Evolutionary conservation across 345 rosid species (phyloP), one percentile per base, ranked within the genome.

Genomic region (Hibiscus syriacus): DNA sequence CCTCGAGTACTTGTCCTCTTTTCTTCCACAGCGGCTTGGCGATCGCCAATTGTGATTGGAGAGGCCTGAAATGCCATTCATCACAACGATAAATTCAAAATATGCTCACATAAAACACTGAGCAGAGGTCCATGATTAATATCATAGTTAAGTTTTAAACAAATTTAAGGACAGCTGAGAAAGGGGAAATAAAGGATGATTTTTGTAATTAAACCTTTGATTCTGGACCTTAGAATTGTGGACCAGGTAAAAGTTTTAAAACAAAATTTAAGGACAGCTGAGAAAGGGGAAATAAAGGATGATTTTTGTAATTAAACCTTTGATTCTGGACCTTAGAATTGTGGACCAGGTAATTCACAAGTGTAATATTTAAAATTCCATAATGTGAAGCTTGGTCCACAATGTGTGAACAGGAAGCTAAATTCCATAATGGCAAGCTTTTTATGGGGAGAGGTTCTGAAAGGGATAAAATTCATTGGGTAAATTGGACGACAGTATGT

Each of bases 1-100:
- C 90, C 90, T 73, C 85, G 83, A 68, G 80, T 74, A 30, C 77
- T 86, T 34, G 88, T 80, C 80, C 87, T 82, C 79, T 86, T 86
- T 70, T 80, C 88, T 76, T 86, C 86, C 14, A 86, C 77, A 55
- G 71, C 76, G 7, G 86, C 87, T 49, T 19, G 73, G 3, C 56
- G 76, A 78, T 79, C 85, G 75, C 84, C 85, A 50, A 86, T 68
- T 41, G 20, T 74, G 34, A 86, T 59, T 7, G 86, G 83, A 11
- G 90, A 81, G 70, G 85, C 84, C 90, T 86, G 82, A 59, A 78
- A 74, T 54, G 72, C 67, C 22, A 72, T 65, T 53, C 55, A 16
- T 61, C 38, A 45, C 4, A 26, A n/a, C 22, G 14, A 34, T 20
- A 52, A 54, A 16, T 32, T 29, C 1, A n/a, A 54, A 67, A 16